Evolutionary conservation across 345 rosid genomes (phyloP), one percentile per base, ranked within the genome.

Genomic region (Euphorbia peplus): DNA sequence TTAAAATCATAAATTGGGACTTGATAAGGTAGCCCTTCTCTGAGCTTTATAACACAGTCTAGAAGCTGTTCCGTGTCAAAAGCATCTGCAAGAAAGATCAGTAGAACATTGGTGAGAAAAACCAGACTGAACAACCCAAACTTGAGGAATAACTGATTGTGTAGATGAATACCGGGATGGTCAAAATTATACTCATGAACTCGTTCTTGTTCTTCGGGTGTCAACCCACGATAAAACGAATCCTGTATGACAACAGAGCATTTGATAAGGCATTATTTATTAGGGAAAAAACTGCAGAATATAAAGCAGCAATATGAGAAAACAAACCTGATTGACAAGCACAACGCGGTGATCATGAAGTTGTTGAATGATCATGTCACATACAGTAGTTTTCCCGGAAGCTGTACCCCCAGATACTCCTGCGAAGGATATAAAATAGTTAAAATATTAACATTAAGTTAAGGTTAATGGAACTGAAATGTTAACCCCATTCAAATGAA

Each of bases 391-490:
- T 80, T 95, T 95, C 46, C 99, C 99, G 0, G 99, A 95, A 79
- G 99, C 98, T 6, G 98, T 95, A 75, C 99, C 99, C 60, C 99
- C 99, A 9, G 95, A 90, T 29, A 95, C 99, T 70, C 99, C 98
- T 95, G 78, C 61, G n/a, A n/a, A n/a, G n/a, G n/a, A n/a, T n/a
- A n/a, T n/a, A n/a, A n/a, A n/a, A n/a, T n/a, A n/a, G n/a, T n/a
- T n/a, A n/a, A n/a, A n/a, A n/a, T n/a, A n/a, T n/a, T n/a, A n/a
- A n/a, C n/a, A n/a, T n/a, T n/a, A n/a, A n/a, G n/a, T n/a, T n/a
- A n/a, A n/a, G n/a, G n/a, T n/a, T n/a, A n/a, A n/a, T n/a, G n/a
- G n/a, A n/a, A n/a, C n/a, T n/a, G n/a, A n/a, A n/a, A n/a, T n/a
- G n/a, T n/a, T n/a, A n/a, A n/a, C n/a, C n/a, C n/a, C n/a, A n/a